Evolutionary conservation across 371 early-diverging fungal genomes (phyloP).

Genomic region (Amoeboaphelidium protococcarum): DNA sequence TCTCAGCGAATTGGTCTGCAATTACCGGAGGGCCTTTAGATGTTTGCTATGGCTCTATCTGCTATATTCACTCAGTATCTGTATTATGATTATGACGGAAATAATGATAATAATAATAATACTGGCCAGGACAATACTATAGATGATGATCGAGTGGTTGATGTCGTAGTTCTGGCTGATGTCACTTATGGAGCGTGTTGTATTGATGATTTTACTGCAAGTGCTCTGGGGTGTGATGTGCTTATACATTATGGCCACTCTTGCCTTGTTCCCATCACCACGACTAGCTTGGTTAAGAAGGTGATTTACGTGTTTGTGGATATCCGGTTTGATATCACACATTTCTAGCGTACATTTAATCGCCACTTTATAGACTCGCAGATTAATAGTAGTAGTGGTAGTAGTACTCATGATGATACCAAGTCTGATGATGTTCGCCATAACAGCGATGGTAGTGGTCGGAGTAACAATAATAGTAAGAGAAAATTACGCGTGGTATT

Average conservation of each 20-base stretch:
- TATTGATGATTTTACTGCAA: constrained; percentile 89
- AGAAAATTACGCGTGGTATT: constrained; percentile 47
- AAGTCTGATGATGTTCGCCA: no score
- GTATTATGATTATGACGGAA: constrained; percentile 3
- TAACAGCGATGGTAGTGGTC: no score
- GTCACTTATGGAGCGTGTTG: constrained; percentile 99
- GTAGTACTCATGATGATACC: no score
- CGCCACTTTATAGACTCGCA: constrained; percentile 67
- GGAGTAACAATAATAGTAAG: no score
- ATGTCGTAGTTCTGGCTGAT: constrained; percentile 91
- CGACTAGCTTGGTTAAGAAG: constrained; percentile 75
- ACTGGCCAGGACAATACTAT: neutral
- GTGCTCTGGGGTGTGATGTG: constrained; percentile 81
- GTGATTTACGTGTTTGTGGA: constrained; percentile 99
- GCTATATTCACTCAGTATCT: constrained; percentile 60
- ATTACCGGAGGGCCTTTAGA: constrained; percentile 96
- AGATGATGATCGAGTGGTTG: constrained; percentile 12
- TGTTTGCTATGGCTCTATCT: constrained; percentile 74
- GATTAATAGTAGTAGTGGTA: no score
- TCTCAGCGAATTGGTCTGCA: constrained; percentile 86
- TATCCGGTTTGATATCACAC: constrained; percentile 79
- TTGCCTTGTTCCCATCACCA: constrained; percentile 88
- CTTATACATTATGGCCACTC: constrained; percentile 98
- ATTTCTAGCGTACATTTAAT: constrained; percentile 68
- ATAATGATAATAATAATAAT: no score